Evolutionary conservation across 148 eudicot species (phyloP), one percentile per base, ranked within the genome.

Genomic region (Rhododendron ovatum): DNA sequence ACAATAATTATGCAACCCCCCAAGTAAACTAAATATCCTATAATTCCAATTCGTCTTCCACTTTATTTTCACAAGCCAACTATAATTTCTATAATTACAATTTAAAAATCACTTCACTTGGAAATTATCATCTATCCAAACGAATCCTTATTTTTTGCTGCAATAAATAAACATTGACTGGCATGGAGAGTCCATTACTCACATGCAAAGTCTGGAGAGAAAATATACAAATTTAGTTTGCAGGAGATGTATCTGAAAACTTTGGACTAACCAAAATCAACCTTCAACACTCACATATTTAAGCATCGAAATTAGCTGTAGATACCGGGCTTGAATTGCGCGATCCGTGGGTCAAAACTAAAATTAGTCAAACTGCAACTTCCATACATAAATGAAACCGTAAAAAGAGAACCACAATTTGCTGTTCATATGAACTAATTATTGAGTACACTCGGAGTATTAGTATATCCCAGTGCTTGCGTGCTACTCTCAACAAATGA

Each of bases 301-400:
- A 43, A 26, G 30, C 22, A n/a, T 7, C 2, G 43, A 65, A 57
- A 45, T 84, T 78, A 84, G 89, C 89, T 87, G 86, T 77, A 79
- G 75, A 86, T 82, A 26, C 79, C 67, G 6, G 35, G 61, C 24
- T 77, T 75, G 85, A 50, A 87, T 53, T 73, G 67, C 85, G 33
- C 83, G 37, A 87, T 87, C 78, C 48, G 82, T 63, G 78, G 89
- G 86, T 87, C 89, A 84, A 87, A 78, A 48, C 22, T 39, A 22
- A 41, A 22, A 22, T 75, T 15, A 35, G 43, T 75, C 41, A 75
- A 53, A 53, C 4, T 53, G 18, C 57, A 39, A 17, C 24, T 17
- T 39, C 24, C 11, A 0, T 37, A 20, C n/a, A 18, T 65, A n/a
- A 75, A 37, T 18, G 45, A 76, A 17, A 39, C 48, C n/a, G 0